Evolutionary conservation across 345 rosid species (phyloP), one percentile per base, ranked within the genome.

Genomic region (Eucalyptus tenuipes): DNA sequence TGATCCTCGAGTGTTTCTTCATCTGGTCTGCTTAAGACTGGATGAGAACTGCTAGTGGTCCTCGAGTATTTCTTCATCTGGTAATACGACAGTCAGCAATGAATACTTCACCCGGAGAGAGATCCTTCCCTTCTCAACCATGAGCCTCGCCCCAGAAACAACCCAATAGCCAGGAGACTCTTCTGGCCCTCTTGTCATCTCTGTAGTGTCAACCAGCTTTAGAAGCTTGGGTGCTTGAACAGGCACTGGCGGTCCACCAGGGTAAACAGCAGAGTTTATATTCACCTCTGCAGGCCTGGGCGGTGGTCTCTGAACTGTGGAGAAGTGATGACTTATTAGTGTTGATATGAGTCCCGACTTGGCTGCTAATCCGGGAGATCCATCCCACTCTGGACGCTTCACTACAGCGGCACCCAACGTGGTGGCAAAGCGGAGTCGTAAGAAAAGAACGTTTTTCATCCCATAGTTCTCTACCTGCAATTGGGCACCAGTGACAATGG

Each of bases 111-210:
- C 99, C 88, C 95, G 97, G 64, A 97, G 92, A 84, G 98, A 98
- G 91, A 98, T 98, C 92, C 92, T 94, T 86, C 98, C 99, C 88
- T 94, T 96, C 94, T 97, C 99, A 13, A 97, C 99, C 18, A 91
- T 86, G 47, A 98, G 91, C 86, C 94, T 95, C 80, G 99, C 99
- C 85, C 99, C 99, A 0, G 99, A 96, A 25, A 97, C 97, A 86
- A 95, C 96, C 99, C 99, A 98, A 91, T 98, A 98, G 31, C 99
- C 99, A 0, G 99, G 99, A 90, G 93, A 91, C 89, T 97, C 97
- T 87, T 96, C 97, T 4, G 99, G 99, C 71, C 99, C 99, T 89
- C 99, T 93, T 1, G 95, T 88, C 97, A 98, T 95, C 93, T 97
- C 99, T 10, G 97, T 93, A n/a, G 97, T 94, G 91, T 98, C 99